Evolutionary conservation across 129 eudicot species (phyloP).

Genomic region (Glebionis coronaria): DNA sequence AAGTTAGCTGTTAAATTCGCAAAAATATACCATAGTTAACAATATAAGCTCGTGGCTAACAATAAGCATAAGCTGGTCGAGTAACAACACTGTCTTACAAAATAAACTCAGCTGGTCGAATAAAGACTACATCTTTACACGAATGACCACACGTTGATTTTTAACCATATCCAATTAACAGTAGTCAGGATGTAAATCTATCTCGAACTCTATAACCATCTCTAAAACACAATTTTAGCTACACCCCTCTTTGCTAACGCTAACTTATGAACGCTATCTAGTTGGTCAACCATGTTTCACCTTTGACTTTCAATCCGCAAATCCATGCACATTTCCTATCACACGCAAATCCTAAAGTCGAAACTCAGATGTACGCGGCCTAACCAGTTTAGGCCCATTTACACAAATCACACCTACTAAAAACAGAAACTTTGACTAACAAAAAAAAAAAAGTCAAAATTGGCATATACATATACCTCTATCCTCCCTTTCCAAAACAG

Average conservation of each 20-base stretch:
- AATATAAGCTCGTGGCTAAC: too few species aligned
- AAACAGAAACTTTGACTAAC: conserved; percentile 9
- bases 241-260: not conserved
- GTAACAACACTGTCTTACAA: too few species aligned
- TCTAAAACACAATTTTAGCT: not conserved
- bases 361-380: too few species aligned
- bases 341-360: too few species aligned
- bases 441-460: conserved; percentile 1
- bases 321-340: not conserved
- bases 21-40: too few species aligned
- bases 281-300: conserved; percentile 1
- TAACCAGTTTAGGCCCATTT: not conserved
- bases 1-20: too few species aligned
- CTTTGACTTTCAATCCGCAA: conserved; percentile 14
- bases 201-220: not conserved
- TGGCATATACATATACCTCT: conserved; percentile 54
- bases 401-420: not conserved
- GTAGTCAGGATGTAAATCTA: not conserved
- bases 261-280: not conserved
- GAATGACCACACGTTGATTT: too few species aligned
- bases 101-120: too few species aligned
- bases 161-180: too few species aligned
- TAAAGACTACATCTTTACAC: not conserved
- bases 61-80: too few species aligned
- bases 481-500: conserved; percentile 75